These are phyloP conservation scores for Wallacemonas sp. DNA, from an alignment of 208 protist species.

Conservation along the genomic window DNA sequence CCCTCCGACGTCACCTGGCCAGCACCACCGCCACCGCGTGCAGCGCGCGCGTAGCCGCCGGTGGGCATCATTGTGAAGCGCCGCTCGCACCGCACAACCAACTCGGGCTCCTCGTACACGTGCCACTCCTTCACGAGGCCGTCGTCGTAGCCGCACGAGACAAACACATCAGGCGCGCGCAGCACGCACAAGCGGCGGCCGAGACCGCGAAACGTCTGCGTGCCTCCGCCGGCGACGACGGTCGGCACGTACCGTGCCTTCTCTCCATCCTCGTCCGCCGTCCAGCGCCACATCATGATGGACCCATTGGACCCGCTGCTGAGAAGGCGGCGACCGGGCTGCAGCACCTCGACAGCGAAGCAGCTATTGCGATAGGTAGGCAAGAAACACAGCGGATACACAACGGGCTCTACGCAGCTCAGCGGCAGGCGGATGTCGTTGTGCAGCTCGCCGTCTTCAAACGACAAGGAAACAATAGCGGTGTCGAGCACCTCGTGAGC, in stretches of 20 bases:
- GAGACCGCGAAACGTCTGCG: slow-evolving; percentile 33
- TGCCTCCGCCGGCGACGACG: slow-evolving; percentile 24
- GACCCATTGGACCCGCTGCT: slow-evolving; percentile 62
- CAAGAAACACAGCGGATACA: slow-evolving; percentile 52
- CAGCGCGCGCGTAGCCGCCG: background rate
- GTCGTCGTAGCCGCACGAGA: slow-evolving; percentile 71
- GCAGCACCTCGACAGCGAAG: slow-evolving; percentile 60
- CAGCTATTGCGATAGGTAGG: slow-evolving; percentile 42
- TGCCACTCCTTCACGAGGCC: slow-evolving; percentile 86
- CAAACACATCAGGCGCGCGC: slow-evolving; percentile 67
- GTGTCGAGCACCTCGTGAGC: slow-evolving; percentile 27
- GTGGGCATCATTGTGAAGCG: slow-evolving; percentile 49
- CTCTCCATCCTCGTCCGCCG: slow-evolving; percentile 1
- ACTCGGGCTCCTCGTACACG: slow-evolving; percentile 74
- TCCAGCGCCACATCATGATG: slow-evolving; percentile 54
- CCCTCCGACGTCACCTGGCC: background rate
- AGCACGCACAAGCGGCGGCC: slow-evolving; percentile 57
- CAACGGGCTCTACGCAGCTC: slow-evolving; percentile 64
- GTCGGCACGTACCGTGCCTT: slow-evolving; percentile 34
- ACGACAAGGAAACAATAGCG: slow-evolving; percentile 48
- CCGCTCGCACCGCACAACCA: slow-evolving; percentile 61
- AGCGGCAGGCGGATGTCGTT: slow-evolving; percentile 71
- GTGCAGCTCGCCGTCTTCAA: slow-evolving; percentile 52
- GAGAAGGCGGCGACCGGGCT: slow-evolving; percentile 37
- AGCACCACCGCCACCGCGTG: background rate